Base-by-base conservation (phyloP, 331 rosid genomes). In the Acacia concinna region DNA sequence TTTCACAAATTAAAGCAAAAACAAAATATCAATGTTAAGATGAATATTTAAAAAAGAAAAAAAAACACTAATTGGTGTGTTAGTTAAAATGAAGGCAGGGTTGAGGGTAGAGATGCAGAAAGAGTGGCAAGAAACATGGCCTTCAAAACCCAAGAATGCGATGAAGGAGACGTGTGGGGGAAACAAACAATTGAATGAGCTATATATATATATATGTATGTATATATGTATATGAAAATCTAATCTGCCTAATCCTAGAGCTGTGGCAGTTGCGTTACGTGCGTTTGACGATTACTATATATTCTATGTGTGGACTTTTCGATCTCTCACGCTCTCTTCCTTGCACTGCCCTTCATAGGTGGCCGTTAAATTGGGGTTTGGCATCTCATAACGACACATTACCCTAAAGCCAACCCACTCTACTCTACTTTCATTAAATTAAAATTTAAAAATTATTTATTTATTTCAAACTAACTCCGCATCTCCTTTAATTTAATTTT, bases 371-470 rank as follows among this genome's bases (percentile, higher is more conserved):
- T 59, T 72, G 86, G 81, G 52, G 90, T 70, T 83, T 77, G 85
- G 88, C 67, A 80, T 44, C 71, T 83, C 94, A 85, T 83, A 89
- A 85, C 72, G 91, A 88, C 92, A 65, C 82, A 67, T 78, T 68
- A 89, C 82, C 91, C 66, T 78, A 68, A 81, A 67, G 70, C 23
- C 60, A 57, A 20, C 10, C 23, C 57, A 46, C 4, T 38, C 41
- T 38, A 8, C 41, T 38, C n/a, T n/a, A n/a, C n/a, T n/a, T n/a
- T n/a, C n/a, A n/a, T n/a, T n/a, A n/a, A n/a, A n/a, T n/a, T n/a
- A n/a, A n/a, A n/a, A n/a, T n/a, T n/a, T n/a, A n/a, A n/a, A n/a
- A n/a, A n/a, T 57, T 1, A 4, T 12, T 70, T 71, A 23, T 44
- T 15, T 43, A 13, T 4, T 17, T 47, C 49, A 43, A 12, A 43